phyloP scores from a whole-genome alignment of 148 eudicot genomes.

The Hydrangea macrophylla region DNA sequence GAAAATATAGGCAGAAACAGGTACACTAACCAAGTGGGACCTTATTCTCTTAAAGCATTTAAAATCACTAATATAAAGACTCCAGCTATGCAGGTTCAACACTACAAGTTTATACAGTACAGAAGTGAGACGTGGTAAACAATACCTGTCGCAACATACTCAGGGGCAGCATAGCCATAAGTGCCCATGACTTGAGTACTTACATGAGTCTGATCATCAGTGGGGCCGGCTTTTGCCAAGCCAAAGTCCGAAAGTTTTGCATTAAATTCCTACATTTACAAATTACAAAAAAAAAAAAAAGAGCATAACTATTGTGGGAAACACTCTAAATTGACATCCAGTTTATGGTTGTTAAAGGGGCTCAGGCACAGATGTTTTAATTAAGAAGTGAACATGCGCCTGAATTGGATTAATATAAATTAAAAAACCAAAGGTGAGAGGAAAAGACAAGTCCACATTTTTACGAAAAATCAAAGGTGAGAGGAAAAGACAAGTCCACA shows the following conservation, averaged over 20 bases:
- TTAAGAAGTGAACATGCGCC: background rate
- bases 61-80: no score
- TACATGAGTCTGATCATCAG: conserved; percentile 39
- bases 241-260: conserved; percentile 60
- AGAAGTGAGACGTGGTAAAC: background rate
- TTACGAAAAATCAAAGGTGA: no score
- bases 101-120: background rate
- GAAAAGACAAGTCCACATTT: background rate
- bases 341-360: background rate
- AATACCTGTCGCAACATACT: conserved; percentile 42
- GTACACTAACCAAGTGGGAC: no score
- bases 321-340: background rate
- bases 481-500: background rate
- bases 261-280: conserved; percentile 39
- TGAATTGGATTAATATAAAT: background rate
- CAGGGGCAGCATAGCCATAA: conserved; percentile 52
- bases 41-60: no score
- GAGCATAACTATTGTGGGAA: conserved; percentile 3
- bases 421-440: background rate
- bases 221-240: conserved; percentile 51
- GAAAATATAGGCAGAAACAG: no score
- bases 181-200: conserved; percentile 47
- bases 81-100: no score
- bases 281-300: no score
- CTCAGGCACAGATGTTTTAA: background rate